Evolutionary conservation across 371 early-diverging fungal genomes (phyloP).

Genomic region (Mortierella sp.): DNA sequence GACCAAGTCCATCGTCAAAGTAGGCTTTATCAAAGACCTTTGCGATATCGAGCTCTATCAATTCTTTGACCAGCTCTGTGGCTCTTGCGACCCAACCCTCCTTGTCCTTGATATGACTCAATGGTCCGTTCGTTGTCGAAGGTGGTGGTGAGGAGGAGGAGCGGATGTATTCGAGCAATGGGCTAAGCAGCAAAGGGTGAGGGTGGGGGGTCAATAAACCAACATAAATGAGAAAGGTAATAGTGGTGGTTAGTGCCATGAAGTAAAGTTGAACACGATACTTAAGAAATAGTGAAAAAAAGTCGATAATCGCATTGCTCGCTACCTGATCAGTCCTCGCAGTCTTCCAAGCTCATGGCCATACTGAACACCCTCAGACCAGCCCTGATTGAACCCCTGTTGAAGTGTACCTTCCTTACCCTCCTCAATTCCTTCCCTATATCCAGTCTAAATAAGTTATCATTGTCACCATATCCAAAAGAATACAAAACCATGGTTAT

Average conservation of each 20-base stretch:
- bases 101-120: constrained; percentile 18
- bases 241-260: not conserved
- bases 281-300: not conserved
- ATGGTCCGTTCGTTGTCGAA: not conserved
- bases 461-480: too few species aligned
- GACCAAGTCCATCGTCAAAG: constrained; percentile 38
- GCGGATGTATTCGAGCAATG: constrained; percentile 37
- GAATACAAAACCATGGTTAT: not conserved
- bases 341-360: constrained; percentile 51
- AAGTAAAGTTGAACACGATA: not conserved
- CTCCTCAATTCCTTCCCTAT: constrained; percentile 57
- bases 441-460: constrained; percentile 34
- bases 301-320: not conserved
- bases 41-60: constrained; percentile 44
- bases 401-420: constrained; percentile 52
- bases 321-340: constrained; percentile 57
- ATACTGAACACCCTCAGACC: constrained; percentile 55
- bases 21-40: constrained; percentile 55
- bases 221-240: too few species aligned
- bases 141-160: constrained; percentile 1
- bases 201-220: not conserved
- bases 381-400: constrained; percentile 57
- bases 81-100: constrained; percentile 39
- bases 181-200: constrained; percentile 16
- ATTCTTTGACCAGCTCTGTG: constrained; percentile 29